phyloP scores from a whole-genome alignment of 2,329 filamentous ascomycete genomes.

The Colletotrichum somersetense region DNA sequence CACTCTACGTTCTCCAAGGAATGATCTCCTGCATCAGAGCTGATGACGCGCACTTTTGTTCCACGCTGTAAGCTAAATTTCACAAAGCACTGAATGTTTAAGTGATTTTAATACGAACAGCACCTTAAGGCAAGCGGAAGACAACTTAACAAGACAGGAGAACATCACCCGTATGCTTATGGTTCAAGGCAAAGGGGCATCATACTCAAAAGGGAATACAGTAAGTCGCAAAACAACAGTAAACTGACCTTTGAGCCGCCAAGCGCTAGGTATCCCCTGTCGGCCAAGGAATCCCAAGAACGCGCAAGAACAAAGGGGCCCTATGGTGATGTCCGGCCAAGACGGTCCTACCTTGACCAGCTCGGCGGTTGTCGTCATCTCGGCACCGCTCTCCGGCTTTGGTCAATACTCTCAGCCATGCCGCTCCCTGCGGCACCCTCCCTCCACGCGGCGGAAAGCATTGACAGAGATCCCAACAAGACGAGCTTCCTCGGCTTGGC shows the following conservation, averaged over 20 bases:
- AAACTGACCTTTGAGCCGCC: constrained; percentile 24
- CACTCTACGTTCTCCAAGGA: too few relatives aligned
- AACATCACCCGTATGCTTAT: background rate
- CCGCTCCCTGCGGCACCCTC: background rate
- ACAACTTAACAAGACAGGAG: too few relatives aligned
- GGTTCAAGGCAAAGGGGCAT: background rate
- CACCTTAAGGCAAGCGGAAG: background rate
- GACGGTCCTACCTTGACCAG: constrained; percentile 26
- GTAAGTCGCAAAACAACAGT: background rate
- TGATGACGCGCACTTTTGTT: background rate
- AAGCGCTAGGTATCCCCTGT: constrained; percentile 19
- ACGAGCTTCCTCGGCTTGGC: constrained; percentile 30
- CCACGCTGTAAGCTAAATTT: too few relatives aligned
- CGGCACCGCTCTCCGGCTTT: constrained; percentile 9
- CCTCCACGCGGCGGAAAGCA: constrained; percentile 10
- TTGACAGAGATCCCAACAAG: background rate
- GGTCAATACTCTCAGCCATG: background rate
- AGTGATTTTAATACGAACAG: background rate
- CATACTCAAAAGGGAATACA: background rate
- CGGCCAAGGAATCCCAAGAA: constrained; percentile 33
- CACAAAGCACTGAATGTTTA: too few relatives aligned
- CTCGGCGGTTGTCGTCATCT: constrained; percentile 22
- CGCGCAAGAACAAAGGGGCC: background rate
- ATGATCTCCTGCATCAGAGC: too few relatives aligned
- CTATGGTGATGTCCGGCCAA: constrained; percentile 19